Evolutionary conservation across 2,329 filamentous ascomycete species (phyloP), one percentile per base, ranked within the genome.

Genomic region (Alternaria conjuncta): DNA sequence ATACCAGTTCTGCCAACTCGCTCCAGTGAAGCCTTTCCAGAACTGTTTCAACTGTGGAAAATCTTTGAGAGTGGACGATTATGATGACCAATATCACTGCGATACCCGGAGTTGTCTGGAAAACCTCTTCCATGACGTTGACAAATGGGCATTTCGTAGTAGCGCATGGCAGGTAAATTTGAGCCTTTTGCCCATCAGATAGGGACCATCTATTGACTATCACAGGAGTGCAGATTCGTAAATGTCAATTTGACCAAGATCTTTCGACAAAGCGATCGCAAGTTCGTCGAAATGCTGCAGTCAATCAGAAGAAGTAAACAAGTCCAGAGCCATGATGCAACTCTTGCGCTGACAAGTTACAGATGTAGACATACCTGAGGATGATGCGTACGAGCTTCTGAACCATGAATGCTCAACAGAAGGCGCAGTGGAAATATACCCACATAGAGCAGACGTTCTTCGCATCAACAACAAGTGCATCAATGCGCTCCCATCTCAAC

Each of bases 81-180:
- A 41, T 3, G 36, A 41, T 41, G 36, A 41, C 36, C 36, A 41
- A 6, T 41, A 41, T 41, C 36, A 18, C 36, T 41, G 36, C n/a
- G 36, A 41, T 41, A 18, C 1, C 9, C 36, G 36, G n/a, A 41
- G 15, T 41, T 41, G 36, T 18, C 36, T 3, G 36, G 36, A 41
- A 18, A 41, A 20, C 0, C 18, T 71, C 28, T 87, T 81, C 57
- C 58, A 70, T 4, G 84, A 88, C 23, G 76, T 74, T 15, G 84
- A 89, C 15, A 88, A 88, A 67, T 90, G 87, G 86, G 88, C 88
- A 0, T 90, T 90, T 67, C 79, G 81, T 23, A 88, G 86, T 66
- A 61, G 75, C 2, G 84, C 84, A 0, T 90, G 88, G 88, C 63
- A 78, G 54, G 54, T 56, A 46, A 18, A 12, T 15, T 7, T 20